Evolutionary conservation across 75 land plant species (phyloP).

Genomic region (Sequoiadendron giganteum): DNA sequence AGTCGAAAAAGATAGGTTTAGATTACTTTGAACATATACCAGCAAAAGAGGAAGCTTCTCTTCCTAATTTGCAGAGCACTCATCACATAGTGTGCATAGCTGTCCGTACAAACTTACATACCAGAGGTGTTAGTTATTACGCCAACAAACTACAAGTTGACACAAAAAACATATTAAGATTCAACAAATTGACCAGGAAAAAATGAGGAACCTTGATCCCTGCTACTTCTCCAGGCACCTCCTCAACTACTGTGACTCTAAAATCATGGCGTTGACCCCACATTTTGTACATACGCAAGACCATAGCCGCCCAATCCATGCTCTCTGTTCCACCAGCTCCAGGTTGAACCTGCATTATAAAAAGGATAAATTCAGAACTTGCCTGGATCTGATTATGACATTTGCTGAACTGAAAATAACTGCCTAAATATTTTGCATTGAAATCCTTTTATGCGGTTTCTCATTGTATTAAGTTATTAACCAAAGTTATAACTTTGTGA

Average conservation of each 20-base stretch:
- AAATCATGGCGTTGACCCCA: constrained; percentile 84
- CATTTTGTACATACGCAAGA: constrained; percentile 84
- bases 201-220: constrained; percentile 83
- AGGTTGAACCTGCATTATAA: constrained; percentile 76
- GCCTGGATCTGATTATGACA: neutral
- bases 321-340: constrained; percentile 99
- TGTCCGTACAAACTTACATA: no score
- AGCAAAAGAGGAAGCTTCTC: no score
- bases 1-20: no score
- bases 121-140: no score
- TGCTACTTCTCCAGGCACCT: constrained; percentile 96
- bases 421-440: neutral
- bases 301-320: constrained; percentile 98
- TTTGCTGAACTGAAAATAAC: neutral
- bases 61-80: no score
- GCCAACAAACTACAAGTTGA: neutral
- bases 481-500: neutral
- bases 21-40: no score
- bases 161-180: neutral
- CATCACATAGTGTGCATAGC: no score
- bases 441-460: neutral
- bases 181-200: neutral
- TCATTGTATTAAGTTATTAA: neutral
- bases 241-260: constrained; percentile 72
- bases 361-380: neutral